Base-by-base conservation (phyloP, 345 rosid genomes). In the Populus ilicifolia region DNA sequence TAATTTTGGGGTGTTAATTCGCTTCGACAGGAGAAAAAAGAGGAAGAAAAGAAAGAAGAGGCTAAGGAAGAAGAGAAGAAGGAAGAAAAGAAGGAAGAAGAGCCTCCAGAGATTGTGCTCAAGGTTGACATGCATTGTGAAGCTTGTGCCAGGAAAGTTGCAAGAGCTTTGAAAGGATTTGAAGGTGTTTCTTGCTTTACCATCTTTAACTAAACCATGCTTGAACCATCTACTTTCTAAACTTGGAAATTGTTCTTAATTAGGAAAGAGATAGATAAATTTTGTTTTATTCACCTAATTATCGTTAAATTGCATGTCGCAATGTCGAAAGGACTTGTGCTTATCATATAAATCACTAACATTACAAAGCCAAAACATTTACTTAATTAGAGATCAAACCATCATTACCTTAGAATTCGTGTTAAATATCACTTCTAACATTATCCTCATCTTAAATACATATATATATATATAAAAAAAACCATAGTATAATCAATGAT, bases 121-220 rank as follows among this genome's bases (percentile, higher is more conserved):
- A 91, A 89, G 78, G 93, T 91, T 79, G 92, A 89, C 68, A 91
- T 91, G 96, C 93, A 91, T 78, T 91, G 93, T 77, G 87, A 89
- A 83, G 96, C 93, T 30, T 91, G 96, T 75, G 93, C 96, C 68
- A 87, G 91, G 56, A 89, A 91, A 87, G 85, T 88, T 82, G 86
- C 90, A 0, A 84, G 80, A 75, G 84, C 91, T 41, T 72, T 91
- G 67, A 91, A 84, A 81, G 96, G 93, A 67, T 91, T 86, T 78
- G 82, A 87, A 88, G 96, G 96, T 91, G 20, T 30, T 46, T 36
- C 10, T 25, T 14, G 7, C 16, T 62, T 17, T 48, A 1, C 39
- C 48, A 13, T 12, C 43, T 52, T 52, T 52, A 52, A 20, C 59
- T 52, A 18, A 52, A 52, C 9, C 59, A 52, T 52, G 8, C 20